Evolutionary conservation across 2,329 filamentous ascomycete genomes (phyloP).

Genomic region (Pseudopyrenochaeta lycopersici): DNA sequence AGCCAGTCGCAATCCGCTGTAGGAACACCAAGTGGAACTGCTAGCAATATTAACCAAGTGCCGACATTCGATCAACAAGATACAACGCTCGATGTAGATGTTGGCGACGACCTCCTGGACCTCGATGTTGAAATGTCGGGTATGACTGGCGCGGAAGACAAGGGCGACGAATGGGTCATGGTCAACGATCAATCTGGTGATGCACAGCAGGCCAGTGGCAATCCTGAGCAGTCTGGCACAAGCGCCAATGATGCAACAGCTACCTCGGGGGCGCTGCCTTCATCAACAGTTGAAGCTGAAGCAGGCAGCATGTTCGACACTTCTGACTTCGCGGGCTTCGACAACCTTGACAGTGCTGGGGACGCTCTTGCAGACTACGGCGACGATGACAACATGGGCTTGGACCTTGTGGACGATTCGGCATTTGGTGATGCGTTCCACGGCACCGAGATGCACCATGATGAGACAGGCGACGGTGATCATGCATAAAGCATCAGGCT

Average conservation of each 20-base stretch:
- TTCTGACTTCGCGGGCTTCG: conserved; percentile 47
- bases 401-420: conserved; percentile 50
- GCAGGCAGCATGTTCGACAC: conserved; percentile 49
- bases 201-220: conserved; percentile 27
- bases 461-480: conserved; percentile 39
- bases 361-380: conserved; percentile 51
- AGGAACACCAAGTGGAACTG: conserved; percentile 61
- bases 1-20: conserved; percentile 67
- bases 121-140: conserved; percentile 67
- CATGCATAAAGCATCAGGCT: conserved; percentile 23
- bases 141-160: conserved; percentile 52
- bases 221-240: conserved; percentile 24
- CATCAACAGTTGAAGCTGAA: conserved; percentile 39
- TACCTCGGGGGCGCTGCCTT: conserved; percentile 21
- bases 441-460: conserved; percentile 46
- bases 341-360: conserved; percentile 50
- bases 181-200: conserved; percentile 36
- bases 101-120: conserved; percentile 47
- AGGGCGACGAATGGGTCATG: conserved; percentile 49
- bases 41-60: conserved; percentile 28
- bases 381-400: conserved; percentile 47
- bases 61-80: conserved; percentile 36
- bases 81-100: conserved; percentile 33
- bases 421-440: conserved; percentile 54
- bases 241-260: conserved; percentile 23